Percentiles rank a stretch among this genome's conserved stretches.
Conservation (phyloP, 2,329 filamentous ascomycete genomes). For the Penicillium verrucosum region DNA sequence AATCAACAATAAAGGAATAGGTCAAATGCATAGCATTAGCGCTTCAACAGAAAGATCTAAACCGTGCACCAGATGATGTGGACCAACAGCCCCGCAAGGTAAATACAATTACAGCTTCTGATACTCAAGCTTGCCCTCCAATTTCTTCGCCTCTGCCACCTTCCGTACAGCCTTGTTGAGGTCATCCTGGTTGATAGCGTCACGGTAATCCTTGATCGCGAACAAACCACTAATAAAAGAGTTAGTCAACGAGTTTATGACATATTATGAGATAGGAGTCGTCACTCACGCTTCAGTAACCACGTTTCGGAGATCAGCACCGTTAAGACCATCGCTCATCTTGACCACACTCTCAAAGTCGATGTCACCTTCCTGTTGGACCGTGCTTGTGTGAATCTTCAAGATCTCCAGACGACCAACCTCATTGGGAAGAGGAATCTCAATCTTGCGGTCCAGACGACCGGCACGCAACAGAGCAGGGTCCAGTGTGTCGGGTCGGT, state of each 20-base stretch:
- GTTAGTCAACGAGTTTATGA: conserved; percentile 16
- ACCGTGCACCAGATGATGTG: conserved; percentile 8
- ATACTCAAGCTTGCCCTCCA: conserved; percentile 97
- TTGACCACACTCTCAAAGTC: conserved; percentile 99
- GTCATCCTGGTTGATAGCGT: conserved; percentile 95
- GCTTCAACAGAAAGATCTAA: conserved; percentile 11
- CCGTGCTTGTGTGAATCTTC: conserved; percentile 90
- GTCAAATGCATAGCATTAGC: conserved; percentile 15
- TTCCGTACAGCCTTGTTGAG: conserved; percentile 99
- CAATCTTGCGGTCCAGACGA: conserved; percentile 93
- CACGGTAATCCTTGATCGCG: conserved; percentile 96
- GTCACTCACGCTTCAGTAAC: conserved; percentile 90
- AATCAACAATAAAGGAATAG: background rate
- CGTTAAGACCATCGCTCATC: conserved; percentile 98
- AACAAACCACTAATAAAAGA: conserved; percentile 69
- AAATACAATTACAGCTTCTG: conserved; percentile 61
- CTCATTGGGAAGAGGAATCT: conserved; percentile 95
- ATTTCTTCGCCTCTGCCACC: conserved; percentile 94
- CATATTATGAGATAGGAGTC: background rate
- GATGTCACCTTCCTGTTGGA: conserved; percentile 88
- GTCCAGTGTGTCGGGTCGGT: conserved; percentile 93
- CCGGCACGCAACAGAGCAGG: conserved; percentile 88
- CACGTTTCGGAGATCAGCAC: conserved; percentile 94
- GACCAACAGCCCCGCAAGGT: conserved; percentile 8
- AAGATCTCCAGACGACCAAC: conserved; percentile 93